Evolutionary conservation across 2,329 filamentous ascomycete species (phyloP), one percentile per base, ranked within the genome.

Genomic region (Fusarium sp.): DNA sequence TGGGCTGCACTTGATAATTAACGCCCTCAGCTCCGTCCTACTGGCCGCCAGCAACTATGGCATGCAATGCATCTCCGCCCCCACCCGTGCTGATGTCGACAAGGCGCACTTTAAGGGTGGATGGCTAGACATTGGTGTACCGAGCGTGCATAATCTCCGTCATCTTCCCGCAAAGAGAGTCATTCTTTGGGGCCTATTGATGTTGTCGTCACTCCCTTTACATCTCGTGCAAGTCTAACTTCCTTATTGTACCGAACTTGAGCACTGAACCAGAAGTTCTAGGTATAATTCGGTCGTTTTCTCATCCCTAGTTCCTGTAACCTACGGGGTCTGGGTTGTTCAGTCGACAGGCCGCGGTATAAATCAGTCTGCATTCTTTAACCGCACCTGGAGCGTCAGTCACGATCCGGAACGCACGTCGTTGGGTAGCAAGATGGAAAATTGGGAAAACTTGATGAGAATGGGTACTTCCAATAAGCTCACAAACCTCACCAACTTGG

Each of bases 41-140:
- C 44, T 72, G 1, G 67, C 64, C 3, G 64, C 64, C 6, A 82
- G 79, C 33, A 83, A 82, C 67, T 83, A 81, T 36, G 79, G 77
- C 36, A 82, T 82, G 78, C 82, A 83, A 42, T 73, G 78, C 2
- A 70, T 81, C 5, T 77, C 74, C 5, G 79, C 81, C 0, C 82
- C 81, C 1, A 82, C 81, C 1, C 72, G 81, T 4, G 53, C 44
- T 0, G 76, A 82, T 24, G 61, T 83, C 12, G 74, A 83, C 31
- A 38, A 56, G 4, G 70, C 66, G 0, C 75, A 77, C 31, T 29
- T 35, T 2, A 40, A 49, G 7, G 22, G 56, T 4, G 27, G 35
- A 16, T 75, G 72, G 72, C 33, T 75, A 3, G 73, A 77, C 17
- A 72, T 75, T 27, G 75, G 75, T 0, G 44, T 75, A 2, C 69